Base-by-base conservation (phyloP, 2,329 filamentous ascomycete species). In the Pseudopithomyces maydicus region DNA sequence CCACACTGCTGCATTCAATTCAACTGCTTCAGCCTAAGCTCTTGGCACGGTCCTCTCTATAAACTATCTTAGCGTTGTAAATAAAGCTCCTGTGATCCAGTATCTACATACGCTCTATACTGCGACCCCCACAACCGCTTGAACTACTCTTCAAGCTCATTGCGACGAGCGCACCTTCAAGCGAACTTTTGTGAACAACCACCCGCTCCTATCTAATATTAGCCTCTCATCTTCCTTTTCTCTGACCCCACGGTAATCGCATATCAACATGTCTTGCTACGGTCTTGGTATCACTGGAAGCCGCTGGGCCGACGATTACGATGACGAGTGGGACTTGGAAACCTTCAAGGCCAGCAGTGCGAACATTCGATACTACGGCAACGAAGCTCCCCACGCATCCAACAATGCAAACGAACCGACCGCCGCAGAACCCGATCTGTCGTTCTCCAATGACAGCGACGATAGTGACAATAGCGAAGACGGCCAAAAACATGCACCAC, bases 281-380 rank as follows among this genome's bases (percentile, higher is more conserved):
- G 33, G 47, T 10, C 36, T 26, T n/a, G 26, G n/a, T n/a, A 11
- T 41, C 19, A 5, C 6, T 23, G 33, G 35, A 6, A n/a, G 19
- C 29, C 26, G 35, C 22, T 50, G 47, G 47, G 47, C 47, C 14
- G 35, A 50, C 15, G 47, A 50, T 8, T 32, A 49, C 15, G 47
- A 50, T 1, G 46, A 49, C 33, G 47, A 41, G 20, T 50, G 36
- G 19, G 47, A 50, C n/a, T 8, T 29, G 5, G 35, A 32, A 20
- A 7, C 14, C 2, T 19, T 12, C 47, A 26, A 29, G 35, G 33
- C 47, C n/a, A 22, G 2, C 15, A 20, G 22, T 8, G 35, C 32
- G 3, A 36, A 4, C 32, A 36, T 26, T 17, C 32, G 15, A 22
- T 36, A 48, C 32, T 36, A 36, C 15, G 3, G 6, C 19, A 23